phyloP scores from a whole-genome alignment of 768 basidiomycete species.

The Mycena polygramma region DNA sequence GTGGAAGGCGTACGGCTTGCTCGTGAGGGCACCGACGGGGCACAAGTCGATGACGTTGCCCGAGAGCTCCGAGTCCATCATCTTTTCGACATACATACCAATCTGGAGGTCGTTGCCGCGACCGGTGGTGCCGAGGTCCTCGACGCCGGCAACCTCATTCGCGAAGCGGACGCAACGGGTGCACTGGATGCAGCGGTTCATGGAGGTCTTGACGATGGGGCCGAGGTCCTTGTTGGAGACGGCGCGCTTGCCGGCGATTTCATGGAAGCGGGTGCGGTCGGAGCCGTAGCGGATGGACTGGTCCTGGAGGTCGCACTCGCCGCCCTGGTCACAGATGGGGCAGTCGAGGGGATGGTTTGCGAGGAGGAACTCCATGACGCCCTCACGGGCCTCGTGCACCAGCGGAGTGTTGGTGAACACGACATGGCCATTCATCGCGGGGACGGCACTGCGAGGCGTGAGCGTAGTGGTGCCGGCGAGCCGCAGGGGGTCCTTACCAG shows the following conservation, averaged over 20 bases:
- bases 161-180: constrained; percentile 99
- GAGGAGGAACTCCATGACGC: constrained; percentile 99
- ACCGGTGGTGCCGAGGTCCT: constrained; percentile 96
- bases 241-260: constrained; percentile 97
- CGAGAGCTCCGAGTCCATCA: constrained; percentile 96
- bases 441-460: constrained; percentile 82
- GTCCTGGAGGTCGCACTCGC: constrained; percentile 98
- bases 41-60: constrained; percentile 98
- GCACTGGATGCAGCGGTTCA: constrained; percentile 99
- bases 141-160: constrained; percentile 98
- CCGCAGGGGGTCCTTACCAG: constrained; percentile 63
- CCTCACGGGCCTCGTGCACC: constrained; percentile 92
- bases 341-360: constrained; percentile 99
- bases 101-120: constrained; percentile 99
- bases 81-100: constrained; percentile 98
- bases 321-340: constrained; percentile 98
- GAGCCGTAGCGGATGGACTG: constrained; percentile 99
- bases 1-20: constrained; percentile 98
- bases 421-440: constrained; percentile 94
- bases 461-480: constrained; percentile 5
- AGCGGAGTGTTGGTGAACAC: constrained; percentile 95
- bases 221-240: constrained; percentile 99
- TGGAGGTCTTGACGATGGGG: constrained; percentile 97
- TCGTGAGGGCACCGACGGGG: constrained; percentile 97
- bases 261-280: constrained; percentile 98